phyloP scores from a whole-genome alignment of 169 alveolate species.

The Plasmodium knowlesi region DNA sequence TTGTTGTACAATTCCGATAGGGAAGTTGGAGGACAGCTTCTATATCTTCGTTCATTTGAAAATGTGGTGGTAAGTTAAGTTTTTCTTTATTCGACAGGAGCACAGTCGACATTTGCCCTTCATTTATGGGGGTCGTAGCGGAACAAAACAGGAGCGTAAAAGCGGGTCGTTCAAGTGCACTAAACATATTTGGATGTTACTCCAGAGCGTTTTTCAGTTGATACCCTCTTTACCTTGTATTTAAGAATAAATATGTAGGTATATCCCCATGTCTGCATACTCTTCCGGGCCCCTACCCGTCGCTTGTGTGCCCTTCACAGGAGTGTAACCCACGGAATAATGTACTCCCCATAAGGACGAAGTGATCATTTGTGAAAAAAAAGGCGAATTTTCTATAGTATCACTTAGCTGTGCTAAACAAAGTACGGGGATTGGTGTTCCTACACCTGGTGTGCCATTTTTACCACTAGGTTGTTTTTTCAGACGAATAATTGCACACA shows the following conservation, averaged over 20 bases:
- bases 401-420: neutral
- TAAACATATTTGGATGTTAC: neutral
- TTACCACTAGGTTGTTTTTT: neutral
- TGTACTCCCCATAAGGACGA: neutral
- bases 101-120: neutral
- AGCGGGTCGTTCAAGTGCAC: neutral
- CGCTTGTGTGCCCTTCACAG: neutral
- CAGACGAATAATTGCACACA: neutral
- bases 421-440: neutral
- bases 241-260: neutral
- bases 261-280: neutral
- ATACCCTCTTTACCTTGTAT: neutral
- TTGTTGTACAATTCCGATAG: neutral
- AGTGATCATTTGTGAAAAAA: neutral
- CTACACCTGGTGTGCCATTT: neutral
- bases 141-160: neutral
- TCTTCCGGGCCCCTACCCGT: neutral
- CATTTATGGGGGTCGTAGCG: neutral
- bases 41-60: neutral
- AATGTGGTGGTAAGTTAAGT: neutral
- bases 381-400: neutral
- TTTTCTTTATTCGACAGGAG: neutral
- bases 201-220: neutral
- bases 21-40: neutral
- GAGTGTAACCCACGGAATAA: neutral